Evolutionary conservation across 345 rosid species (phyloP).

Genomic region (Acer yangbiense): DNA sequence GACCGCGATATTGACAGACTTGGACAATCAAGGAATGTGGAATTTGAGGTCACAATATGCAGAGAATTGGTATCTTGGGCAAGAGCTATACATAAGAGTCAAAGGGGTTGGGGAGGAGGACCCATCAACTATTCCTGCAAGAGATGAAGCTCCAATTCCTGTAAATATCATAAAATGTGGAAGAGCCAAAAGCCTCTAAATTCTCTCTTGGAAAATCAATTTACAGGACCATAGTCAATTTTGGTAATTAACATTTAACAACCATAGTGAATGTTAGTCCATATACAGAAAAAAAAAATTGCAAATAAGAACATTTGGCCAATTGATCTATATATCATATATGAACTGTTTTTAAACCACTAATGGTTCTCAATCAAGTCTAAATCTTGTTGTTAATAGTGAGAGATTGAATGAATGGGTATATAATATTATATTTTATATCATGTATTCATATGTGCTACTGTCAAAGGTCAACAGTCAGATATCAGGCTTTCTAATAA

Average conservation of each 20-base stretch:
- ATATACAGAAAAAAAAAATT: no score
- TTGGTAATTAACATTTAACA: not conserved
- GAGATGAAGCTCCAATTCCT: conserved; percentile 35
- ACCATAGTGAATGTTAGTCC: not conserved
- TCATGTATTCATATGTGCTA: no score
- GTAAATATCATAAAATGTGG: conserved; percentile 30
- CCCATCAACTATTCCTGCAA: conserved; percentile 19
- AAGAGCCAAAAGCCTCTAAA: not conserved
- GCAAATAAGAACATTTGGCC: no score
- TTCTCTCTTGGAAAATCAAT: not conserved
- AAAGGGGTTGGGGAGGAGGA: conserved; percentile 19
- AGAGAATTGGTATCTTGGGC: conserved; percentile 45
- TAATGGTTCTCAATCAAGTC: no score
- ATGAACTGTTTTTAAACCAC: no score
- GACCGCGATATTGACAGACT: conserved; percentile 45
- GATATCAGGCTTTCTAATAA: no score
- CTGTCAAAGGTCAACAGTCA: no score
- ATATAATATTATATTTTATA: no score
- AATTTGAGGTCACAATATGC: conserved; percentile 48
- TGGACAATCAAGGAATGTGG: conserved; percentile 57
- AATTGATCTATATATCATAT: no score
- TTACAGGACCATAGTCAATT: not conserved
- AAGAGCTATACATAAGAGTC: conserved; percentile 44
- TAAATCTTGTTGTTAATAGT: no score
- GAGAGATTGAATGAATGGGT: no score